Conservation (phyloP, 2,329 filamentous ascomycete species). For the Penicillium vulpinum region DNA sequence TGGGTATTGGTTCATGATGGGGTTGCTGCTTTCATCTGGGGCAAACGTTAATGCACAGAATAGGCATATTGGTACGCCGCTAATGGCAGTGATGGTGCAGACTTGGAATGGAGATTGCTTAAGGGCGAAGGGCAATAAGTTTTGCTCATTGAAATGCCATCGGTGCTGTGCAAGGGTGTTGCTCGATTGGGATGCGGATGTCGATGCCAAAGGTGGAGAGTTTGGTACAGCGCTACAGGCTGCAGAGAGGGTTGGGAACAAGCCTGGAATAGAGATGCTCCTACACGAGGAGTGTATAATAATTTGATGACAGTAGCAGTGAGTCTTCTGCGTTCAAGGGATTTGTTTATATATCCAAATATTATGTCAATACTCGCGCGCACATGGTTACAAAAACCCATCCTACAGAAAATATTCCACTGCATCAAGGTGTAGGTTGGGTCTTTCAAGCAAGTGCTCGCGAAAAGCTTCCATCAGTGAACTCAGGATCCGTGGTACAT, state of each 20-base stretch:
- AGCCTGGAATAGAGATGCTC: background rate
- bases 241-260: background rate
- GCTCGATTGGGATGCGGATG: background rate
- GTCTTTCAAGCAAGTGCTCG: no score
- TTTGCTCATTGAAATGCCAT: background rate
- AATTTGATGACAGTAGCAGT: no score
- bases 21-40: background rate
- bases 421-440: no score
- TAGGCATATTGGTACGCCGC: background rate
- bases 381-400: no score
- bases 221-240: background rate
- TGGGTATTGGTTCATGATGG: background rate
- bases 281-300: background rate
- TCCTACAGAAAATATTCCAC: no score
- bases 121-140: fast-evolving
- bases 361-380: no score
- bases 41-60: background rate
- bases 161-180: background rate
- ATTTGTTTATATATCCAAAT: no score
- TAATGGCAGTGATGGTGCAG: background rate
- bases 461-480: no score
- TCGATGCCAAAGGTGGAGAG: background rate
- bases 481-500: no score
- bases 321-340: no score
- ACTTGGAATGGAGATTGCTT: background rate